A percentile compares a stretch with the other conserved stretches of the same genome.
Conservation (phyloP, 176 grass and related monocot genomes). For the bread wheat (Triticum aestivum) region DNA sequence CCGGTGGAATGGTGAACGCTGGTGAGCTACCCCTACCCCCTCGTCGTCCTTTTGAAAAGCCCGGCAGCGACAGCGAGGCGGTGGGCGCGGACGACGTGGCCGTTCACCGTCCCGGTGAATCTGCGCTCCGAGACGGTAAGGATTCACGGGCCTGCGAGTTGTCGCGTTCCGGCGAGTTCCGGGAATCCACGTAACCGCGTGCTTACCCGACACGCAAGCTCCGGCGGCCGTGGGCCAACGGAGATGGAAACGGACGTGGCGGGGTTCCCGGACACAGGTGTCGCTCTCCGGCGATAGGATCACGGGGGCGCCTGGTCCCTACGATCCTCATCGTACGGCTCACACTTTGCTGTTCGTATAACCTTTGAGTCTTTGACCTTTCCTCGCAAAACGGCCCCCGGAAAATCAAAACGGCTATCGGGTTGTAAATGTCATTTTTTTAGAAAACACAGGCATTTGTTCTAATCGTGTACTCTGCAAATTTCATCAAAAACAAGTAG, state of each 20-base stretch:
- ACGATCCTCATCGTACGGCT: constrained; percentile 32
- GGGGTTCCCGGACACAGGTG: constrained; percentile 29
- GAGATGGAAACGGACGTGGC: constrained; percentile 38
- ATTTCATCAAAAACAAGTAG: too few relatives aligned
- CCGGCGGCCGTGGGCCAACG: not conserved
- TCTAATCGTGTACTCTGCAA: too few relatives aligned
- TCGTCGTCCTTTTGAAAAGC: constrained; percentile 36
- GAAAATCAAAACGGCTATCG: too few relatives aligned
- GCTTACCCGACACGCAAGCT: not conserved
- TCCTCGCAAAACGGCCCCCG: not conserved
- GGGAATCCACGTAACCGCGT: constrained; percentile 41
- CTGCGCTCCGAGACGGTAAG: too few relatives aligned
- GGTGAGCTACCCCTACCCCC: not conserved
- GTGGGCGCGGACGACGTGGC: not conserved
- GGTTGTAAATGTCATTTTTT: too few relatives aligned
- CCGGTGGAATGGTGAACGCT: not conserved
- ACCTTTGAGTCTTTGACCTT: not conserved
- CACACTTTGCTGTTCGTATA: not conserved
- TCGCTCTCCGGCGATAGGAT: constrained; percentile 38
- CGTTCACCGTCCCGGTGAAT: constrained; percentile 42
- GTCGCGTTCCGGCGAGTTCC: constrained; percentile 47
- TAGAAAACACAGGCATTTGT: too few relatives aligned
- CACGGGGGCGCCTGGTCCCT: not conserved
- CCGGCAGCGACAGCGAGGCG: constrained; percentile 37
- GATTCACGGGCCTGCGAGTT: too few relatives aligned